These are phyloP conservation scores for Oehlia diaphana DNA, from an alignment of 192 early-diverging fungal species.

Conservation along the genomic window DNA sequence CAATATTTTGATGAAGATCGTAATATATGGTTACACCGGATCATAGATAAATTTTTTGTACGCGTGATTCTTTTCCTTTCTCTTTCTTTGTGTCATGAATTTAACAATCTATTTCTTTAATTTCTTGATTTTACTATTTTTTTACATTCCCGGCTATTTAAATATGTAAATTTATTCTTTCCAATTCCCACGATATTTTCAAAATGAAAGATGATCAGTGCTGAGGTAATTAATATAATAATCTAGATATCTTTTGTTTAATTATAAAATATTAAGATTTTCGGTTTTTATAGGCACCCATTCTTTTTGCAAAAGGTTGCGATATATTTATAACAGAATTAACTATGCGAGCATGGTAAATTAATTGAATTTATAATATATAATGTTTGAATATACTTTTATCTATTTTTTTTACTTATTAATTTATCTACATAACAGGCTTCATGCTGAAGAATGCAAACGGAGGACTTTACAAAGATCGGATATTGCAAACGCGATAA, in stretches of 20 bases:
- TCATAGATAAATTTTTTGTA: constrained; percentile 4
- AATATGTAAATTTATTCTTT: background rate
- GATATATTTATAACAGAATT: constrained; percentile 97
- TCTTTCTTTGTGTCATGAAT: constrained; percentile 30
- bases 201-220: constrained; percentile 57
- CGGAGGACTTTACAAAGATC: constrained; percentile 90
- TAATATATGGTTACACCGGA: constrained; percentile 21
- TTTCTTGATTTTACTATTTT: background rate
- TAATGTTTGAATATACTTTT: background rate
- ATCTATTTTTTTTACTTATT: background rate
- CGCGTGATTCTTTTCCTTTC: constrained; percentile 11
- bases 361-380: background rate
- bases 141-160: background rate
- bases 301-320: constrained; percentile 94
- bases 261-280: background rate
- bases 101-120: background rate
- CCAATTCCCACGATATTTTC: background rate
- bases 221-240: constrained; percentile 38
- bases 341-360: constrained; percentile 72
- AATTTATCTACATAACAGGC: constrained; percentile 47
- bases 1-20: background rate
- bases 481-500: constrained; percentile 86
- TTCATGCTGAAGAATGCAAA: constrained; percentile 96
- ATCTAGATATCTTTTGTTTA: background rate
- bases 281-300: constrained; percentile 65